Evolutionary conservation across 805 yeast species (phyloP).

Genomic region (Yarrowia alimentaria): DNA sequence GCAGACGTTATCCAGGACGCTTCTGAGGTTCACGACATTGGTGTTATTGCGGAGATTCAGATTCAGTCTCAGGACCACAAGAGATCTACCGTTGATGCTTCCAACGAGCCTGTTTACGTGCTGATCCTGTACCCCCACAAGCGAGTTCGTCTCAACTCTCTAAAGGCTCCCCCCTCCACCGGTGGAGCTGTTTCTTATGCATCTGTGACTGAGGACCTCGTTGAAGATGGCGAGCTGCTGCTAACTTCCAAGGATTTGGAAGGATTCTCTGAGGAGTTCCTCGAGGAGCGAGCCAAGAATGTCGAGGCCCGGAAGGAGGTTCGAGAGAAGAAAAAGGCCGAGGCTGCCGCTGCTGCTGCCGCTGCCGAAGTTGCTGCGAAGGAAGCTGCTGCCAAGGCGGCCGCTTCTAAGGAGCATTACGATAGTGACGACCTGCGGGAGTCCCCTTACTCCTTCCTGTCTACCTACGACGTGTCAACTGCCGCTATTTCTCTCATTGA

Average conservation of each 20-base stretch:
- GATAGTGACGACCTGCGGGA: background rate
- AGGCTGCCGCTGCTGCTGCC: background rate
- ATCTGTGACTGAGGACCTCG: constrained; percentile 14
- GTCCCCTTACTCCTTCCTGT: constrained; percentile 22
- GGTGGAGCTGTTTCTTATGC: constrained; percentile 19
- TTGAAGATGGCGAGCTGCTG: constrained; percentile 21
- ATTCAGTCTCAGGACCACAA: constrained; percentile 27
- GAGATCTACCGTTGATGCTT: constrained; percentile 23
- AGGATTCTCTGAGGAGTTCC: constrained; percentile 10
- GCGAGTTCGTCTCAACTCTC: constrained; percentile 25
- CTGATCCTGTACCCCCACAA: constrained; percentile 26
- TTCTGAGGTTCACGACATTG: constrained; percentile 24
- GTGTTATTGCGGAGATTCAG: constrained; percentile 27
- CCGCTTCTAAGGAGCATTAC: background rate
- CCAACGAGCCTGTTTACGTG: constrained; percentile 27
- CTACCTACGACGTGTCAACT: constrained; percentile 22
- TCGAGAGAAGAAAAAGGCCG: background rate
- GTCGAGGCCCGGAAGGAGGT: constrained; percentile 1
- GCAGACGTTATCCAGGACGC: constrained; percentile 26
- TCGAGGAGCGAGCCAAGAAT: background rate
- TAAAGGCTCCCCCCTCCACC: constrained; percentile 17
- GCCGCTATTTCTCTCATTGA: constrained; percentile 21
- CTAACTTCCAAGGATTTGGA: constrained; percentile 25
- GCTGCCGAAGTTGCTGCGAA: background rate
- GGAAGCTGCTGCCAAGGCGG: background rate